phyloP scores from a whole-genome alignment of 768 basidiomycete genomes.

The Leccinum sublutescens region DNA sequence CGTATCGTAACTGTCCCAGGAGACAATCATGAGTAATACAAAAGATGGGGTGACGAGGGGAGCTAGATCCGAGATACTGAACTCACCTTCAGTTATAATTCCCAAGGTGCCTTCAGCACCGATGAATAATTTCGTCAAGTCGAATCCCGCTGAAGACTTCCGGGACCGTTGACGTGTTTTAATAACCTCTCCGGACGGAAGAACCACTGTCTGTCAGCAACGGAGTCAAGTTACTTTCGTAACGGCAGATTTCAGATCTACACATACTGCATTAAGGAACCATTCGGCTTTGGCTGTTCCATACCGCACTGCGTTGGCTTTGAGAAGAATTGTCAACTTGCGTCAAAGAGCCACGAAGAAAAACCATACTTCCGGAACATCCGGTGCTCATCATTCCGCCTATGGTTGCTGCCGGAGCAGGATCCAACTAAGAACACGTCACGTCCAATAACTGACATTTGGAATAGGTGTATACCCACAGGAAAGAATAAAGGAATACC shows the following conservation, averaged over 20 bases:
- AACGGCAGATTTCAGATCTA: not conserved
- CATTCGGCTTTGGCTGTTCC: conserved; percentile 89
- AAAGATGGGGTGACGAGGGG: not conserved
- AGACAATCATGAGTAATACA: not conserved
- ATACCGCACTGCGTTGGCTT: conserved; percentile 78
- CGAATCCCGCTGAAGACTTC: conserved; percentile 88
- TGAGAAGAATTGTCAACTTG: conserved; percentile 17
- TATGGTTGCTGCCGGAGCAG: conserved; percentile 76
- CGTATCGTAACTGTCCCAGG: conserved; percentile 63
- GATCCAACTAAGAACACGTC: conserved; percentile 54
- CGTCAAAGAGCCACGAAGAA: not conserved
- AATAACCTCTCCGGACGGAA: conserved; percentile 86
- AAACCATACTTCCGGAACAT: conserved; percentile 71
- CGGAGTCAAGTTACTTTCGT: not conserved
- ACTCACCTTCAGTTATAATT: conserved; percentile 78
- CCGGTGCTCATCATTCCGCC: conserved; percentile 88
- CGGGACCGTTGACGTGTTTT: conserved; percentile 78
- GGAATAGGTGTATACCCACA: conserved; percentile 35
- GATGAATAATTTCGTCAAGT: conserved; percentile 81
- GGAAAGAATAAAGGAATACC: conserved; percentile 84
- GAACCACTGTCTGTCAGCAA: conserved; percentile 69
- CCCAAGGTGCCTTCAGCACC: conserved; percentile 83
- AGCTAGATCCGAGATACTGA: not conserved
- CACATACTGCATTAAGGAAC: conserved; percentile 80
- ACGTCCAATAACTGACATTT: not conserved